Evolutionary conservation across 225 moss, liverwort and hornwort genomes (phyloP).

Genomic region (Rhytidiadelphus loreus): DNA sequence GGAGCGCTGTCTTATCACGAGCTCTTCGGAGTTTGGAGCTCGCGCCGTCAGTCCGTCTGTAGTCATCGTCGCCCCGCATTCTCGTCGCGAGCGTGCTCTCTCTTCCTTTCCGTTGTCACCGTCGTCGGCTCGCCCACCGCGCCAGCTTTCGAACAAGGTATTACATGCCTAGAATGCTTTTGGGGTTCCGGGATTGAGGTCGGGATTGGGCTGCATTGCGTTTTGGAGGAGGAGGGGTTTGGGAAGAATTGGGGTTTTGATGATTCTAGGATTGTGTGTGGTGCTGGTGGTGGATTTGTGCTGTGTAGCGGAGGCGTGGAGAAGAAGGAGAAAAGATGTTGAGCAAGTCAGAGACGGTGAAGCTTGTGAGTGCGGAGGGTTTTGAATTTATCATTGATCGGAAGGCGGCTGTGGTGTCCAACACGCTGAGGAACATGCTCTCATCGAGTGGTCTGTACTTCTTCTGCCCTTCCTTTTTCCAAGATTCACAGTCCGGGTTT

Average conservation of each 20-base stretch:
- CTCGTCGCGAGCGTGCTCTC: not conserved
- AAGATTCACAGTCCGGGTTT: not conserved
- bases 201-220: not conserved
- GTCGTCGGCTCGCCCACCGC: too few species aligned
- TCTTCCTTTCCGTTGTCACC: not conserved
- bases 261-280: not conserved
- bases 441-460: constrained; percentile 52
- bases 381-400: constrained; percentile 80
- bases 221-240: not conserved
- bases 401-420: constrained; percentile 77
- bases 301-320: not conserved
- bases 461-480: not conserved
- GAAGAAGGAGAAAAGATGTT: constrained; percentile 10
- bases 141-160: not conserved
- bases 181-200: not conserved
- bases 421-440: constrained; percentile 77
- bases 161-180: not conserved
- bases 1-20: not conserved
- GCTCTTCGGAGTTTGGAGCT: not conserved
- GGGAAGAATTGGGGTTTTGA: not conserved
- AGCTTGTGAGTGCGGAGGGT: constrained; percentile 88
- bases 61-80: not conserved
- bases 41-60: not conserved
- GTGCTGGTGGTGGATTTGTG: not conserved
- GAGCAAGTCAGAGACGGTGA: constrained; percentile 73